A percentile compares a stretch with the other conserved stretches of the same genome.
Evolutionary conservation across 2,329 filamentous ascomycete species (phyloP).

Genomic region (Elsinoe fawcettii): DNA sequence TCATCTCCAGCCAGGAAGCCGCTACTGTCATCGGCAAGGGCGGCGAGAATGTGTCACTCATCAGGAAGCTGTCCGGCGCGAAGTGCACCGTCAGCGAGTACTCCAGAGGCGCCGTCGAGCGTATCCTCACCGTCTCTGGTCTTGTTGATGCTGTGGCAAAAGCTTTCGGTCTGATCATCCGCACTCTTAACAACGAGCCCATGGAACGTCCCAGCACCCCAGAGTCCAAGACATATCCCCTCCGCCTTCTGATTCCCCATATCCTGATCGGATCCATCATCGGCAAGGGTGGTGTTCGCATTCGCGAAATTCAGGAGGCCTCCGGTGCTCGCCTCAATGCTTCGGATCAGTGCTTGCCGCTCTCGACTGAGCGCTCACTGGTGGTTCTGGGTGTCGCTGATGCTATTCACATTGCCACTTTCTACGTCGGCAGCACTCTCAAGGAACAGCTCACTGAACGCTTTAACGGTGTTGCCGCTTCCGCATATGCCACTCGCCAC

Average conservation of each 20-base stretch:
- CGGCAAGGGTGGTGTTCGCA: conserved; percentile 89
- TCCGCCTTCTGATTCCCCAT: conserved; percentile 89
- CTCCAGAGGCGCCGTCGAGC: conserved; percentile 90
- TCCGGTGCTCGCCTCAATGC: conserved; percentile 95
- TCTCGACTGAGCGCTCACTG: conserved; percentile 94
- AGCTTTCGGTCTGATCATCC: conserved; percentile 96
- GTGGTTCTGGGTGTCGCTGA: conserved; percentile 97
- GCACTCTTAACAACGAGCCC: conserved; percentile 94
- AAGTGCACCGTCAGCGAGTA: conserved; percentile 99
- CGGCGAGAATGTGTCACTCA: conserved; percentile 96
- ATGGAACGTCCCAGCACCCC: conserved; percentile 79
- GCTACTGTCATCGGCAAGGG: conserved; percentile 98
- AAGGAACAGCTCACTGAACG: conserved; percentile 95
- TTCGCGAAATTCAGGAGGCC: conserved; percentile 96
- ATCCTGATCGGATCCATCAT: conserved; percentile 98
- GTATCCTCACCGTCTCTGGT: conserved; percentile 94
- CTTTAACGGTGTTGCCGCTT: conserved; percentile 90
- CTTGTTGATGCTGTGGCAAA: conserved; percentile 95
- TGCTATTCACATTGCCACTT: conserved; percentile 96
- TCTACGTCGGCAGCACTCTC: conserved; percentile 97
- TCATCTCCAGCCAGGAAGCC: conserved; percentile 94
- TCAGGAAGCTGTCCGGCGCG: conserved; percentile 86
- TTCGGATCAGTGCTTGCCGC: conserved; percentile 85
- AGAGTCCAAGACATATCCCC: conserved; percentile 93
- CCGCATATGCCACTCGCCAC: conserved; percentile 93